Percentiles rank a stretch among this genome's conserved stretches.
These are phyloP conservation scores for Amanita pallidorosea DNA, from an alignment of 768 basidiomycete genomes.

Conservation along the genomic window DNA sequence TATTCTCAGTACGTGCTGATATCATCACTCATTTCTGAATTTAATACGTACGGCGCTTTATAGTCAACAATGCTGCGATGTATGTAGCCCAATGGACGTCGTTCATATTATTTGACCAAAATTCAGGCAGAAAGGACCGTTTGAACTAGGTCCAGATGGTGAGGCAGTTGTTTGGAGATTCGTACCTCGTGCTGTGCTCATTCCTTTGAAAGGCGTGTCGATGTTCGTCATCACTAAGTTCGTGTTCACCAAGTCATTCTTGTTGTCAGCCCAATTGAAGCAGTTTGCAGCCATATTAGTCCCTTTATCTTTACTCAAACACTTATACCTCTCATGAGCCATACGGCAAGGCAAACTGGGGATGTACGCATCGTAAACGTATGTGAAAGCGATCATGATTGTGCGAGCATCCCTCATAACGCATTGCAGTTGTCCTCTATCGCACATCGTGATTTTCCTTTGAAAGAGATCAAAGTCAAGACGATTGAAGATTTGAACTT, in stretches of 20 bases:
- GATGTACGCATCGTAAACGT: constrained; percentile 58
- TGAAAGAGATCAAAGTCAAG: constrained; percentile 14
- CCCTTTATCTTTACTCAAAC: constrained; percentile 44
- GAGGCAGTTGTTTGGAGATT: background rate
- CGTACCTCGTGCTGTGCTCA: constrained; percentile 7
- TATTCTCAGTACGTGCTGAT: constrained; percentile 32
- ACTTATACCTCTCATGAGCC: constrained; percentile 39
- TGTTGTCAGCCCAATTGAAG: background rate
- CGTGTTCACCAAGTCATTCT: constrained; percentile 5
- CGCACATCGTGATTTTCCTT: constrained; percentile 13
- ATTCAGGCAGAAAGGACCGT: constrained; percentile 7
- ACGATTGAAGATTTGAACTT: constrained; percentile 24
- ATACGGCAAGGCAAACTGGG: constrained; percentile 33
- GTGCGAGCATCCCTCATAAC: background rate
- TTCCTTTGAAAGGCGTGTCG: constrained; percentile 22
- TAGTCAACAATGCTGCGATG: constrained; percentile 51
- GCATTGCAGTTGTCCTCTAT: constrained; percentile 21
- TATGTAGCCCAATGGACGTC: constrained; percentile 13
- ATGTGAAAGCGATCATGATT: constrained; percentile 9
- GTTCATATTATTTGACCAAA: background rate
- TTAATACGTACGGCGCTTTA: background rate
- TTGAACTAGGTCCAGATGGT: constrained; percentile 9
- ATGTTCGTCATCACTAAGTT: constrained; percentile 36
- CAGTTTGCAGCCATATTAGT: constrained; percentile 33
- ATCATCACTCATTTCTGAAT: background rate